Percentiles rank a stretch among this genome's conserved stretches.
phyloP scores from a whole-genome alignment of 495 filamentous ascomycete species.

The Penicillium daleae region DNA sequence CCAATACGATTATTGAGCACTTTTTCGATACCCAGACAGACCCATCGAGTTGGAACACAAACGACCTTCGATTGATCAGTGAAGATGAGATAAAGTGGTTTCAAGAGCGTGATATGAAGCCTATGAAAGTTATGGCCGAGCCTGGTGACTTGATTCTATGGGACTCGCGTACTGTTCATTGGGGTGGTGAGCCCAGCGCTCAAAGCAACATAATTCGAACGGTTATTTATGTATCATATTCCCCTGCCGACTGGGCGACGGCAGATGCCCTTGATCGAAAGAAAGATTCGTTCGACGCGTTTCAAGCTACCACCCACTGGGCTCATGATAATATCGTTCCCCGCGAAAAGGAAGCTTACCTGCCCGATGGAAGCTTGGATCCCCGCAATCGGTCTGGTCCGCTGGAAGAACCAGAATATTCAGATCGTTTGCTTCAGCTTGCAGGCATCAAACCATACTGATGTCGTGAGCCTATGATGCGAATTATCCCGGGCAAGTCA shows the following conservation, averaged over 20 bases:
- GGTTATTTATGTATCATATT: conserved; percentile 46
- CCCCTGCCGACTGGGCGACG: conserved; percentile 36
- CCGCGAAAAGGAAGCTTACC: conserved; percentile 19
- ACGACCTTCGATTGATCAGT: conserved; percentile 37
- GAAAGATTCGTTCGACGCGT: conserved; percentile 38
- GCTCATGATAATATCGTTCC: conserved; percentile 39
- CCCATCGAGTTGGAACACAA: conserved; percentile 29
- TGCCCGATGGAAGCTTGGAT: neutral
- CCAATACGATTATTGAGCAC: conserved; percentile 34
- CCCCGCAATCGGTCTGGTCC: neutral
- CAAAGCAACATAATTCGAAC: conserved; percentile 35
- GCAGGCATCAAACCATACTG: neutral
- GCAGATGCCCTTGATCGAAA: conserved; percentile 38
- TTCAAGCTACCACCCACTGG: conserved; percentile 49
- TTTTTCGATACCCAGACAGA: conserved; percentile 42
- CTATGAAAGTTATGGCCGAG: conserved; percentile 42
- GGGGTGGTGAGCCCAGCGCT: conserved; percentile 29
- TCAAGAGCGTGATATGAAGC: conserved; percentile 30
- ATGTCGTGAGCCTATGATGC: neutral
- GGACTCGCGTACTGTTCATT: conserved; percentile 48
- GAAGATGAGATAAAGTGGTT: conserved; percentile 42
- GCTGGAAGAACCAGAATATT: neutral
- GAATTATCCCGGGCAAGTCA: neutral
- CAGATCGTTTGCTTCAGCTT: neutral
- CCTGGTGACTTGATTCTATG: conserved; percentile 49